A percentile compares a stretch with the other conserved stretches of the same genome.
These are phyloP conservation scores for Daphne laureola DNA, from an alignment of 441 rosid species.

Conservation along the genomic window DNA sequence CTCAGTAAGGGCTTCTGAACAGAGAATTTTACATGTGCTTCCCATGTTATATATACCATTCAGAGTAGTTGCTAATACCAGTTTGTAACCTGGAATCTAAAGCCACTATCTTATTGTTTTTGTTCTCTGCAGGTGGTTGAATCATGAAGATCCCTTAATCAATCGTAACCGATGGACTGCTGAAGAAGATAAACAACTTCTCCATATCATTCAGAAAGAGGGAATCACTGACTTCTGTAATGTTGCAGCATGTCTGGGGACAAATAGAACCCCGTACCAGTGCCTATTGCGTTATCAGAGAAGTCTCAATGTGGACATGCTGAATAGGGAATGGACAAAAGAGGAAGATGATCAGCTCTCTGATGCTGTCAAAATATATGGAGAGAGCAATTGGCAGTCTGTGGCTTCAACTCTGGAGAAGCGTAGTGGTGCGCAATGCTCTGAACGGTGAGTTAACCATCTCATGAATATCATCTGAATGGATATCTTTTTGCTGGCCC, in stretches of 20 bases:
- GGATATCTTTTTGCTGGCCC: too few relatives aligned
- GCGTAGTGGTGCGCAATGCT: conserved; percentile 85
- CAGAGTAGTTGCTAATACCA: too few relatives aligned
- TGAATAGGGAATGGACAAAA: conserved; percentile 68
- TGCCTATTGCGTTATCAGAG: conserved; percentile 85
- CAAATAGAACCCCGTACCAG: conserved; percentile 76
- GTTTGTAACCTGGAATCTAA: too few relatives aligned
- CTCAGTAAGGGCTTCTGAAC: conserved; percentile 43
- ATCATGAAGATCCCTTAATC: conserved; percentile 71
- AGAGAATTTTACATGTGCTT: background rate
- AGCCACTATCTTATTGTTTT: background rate
- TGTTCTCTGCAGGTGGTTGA: conserved; percentile 66
- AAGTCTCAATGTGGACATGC: conserved; percentile 60
- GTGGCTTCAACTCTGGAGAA: conserved; percentile 65
- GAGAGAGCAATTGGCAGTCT: conserved; percentile 74
- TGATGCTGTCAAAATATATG: conserved; percentile 53
- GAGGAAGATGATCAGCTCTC: conserved; percentile 86
- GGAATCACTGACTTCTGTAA: conserved; percentile 67
- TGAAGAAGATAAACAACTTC: conserved; percentile 66
- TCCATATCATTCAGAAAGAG: conserved; percentile 45
- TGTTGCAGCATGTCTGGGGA: conserved; percentile 59
- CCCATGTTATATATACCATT: too few relatives aligned
- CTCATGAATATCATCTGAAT: conserved; percentile 5
- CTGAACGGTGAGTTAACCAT: conserved; percentile 61
- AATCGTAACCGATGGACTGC: conserved; percentile 56